Conservation (phyloP, 1,139 yeast genomes). For the Taphrina communis region DNA sequence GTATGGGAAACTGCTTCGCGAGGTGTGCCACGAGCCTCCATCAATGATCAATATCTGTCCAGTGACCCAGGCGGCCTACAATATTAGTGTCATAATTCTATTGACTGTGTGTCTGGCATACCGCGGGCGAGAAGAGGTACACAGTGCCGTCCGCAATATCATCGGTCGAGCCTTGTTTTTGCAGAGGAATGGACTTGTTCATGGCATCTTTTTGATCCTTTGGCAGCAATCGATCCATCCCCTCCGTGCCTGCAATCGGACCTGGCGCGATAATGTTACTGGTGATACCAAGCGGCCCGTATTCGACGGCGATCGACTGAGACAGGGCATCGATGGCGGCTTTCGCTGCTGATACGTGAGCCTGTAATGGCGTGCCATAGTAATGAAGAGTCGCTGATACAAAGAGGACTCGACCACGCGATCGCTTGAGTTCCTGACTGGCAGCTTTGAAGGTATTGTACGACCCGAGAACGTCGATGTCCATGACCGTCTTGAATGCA, state of each 20-base stretch:
- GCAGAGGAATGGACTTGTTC: conserved; percentile 67
- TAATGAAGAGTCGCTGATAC: conserved; percentile 88
- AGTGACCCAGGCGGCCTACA: conserved; percentile 76
- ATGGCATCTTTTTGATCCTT: conserved; percentile 56
- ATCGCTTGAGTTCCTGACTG: conserved; percentile 56
- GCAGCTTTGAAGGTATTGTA: conserved; percentile 82
- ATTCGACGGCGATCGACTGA: conserved; percentile 74
- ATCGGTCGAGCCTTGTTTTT: conserved; percentile 70
- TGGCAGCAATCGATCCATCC: conserved; percentile 63
- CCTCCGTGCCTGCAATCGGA: conserved; percentile 80
- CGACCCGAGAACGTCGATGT: conserved; percentile 83
- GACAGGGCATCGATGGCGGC: conserved; percentile 91
- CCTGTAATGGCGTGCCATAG: conserved; percentile 61
- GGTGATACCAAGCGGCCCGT: conserved; percentile 85
- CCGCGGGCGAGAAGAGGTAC: conserved; percentile 29
- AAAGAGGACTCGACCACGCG: conserved; percentile 69
- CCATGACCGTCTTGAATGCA: conserved; percentile 84
- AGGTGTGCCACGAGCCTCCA: conserved; percentile 62
- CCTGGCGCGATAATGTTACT: conserved; percentile 89
- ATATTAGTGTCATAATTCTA: conserved; percentile 66
- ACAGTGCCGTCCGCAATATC: conserved; percentile 87
- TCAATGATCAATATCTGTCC: conserved; percentile 76
- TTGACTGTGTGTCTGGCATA: background rate
- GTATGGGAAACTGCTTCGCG: conserved; percentile 38
- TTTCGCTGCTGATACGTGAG: conserved; percentile 88